Conservation (phyloP, 2,329 filamentous ascomycete species). For the Domatiomyces globalis region DNA sequence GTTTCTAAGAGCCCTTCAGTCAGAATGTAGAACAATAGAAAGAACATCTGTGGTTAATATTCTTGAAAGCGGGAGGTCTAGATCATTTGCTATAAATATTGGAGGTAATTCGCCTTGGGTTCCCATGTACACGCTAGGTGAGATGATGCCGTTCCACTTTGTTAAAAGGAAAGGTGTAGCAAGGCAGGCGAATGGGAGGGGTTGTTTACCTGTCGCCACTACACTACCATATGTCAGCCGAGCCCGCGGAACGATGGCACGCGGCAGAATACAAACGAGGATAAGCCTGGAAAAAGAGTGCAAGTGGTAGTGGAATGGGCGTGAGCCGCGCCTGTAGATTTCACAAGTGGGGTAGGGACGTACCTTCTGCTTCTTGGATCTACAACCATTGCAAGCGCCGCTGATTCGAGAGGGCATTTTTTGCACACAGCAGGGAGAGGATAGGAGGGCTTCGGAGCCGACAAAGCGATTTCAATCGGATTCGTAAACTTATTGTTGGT, state of each 20-base stretch:
- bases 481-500: neutral
- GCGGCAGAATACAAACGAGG: neutral
- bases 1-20: conserved; percentile 4
- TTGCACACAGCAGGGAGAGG: conserved; percentile 7
- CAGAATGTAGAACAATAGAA: neutral
- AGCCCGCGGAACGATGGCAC: neutral
- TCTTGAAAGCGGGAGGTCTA: neutral
- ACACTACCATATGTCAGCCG: conserved; percentile 21
- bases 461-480: neutral
- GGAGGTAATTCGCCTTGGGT: neutral
- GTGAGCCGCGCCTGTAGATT: neutral
- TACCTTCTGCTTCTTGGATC: conserved; percentile 31
- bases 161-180: neutral
- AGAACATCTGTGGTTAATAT: neutral
- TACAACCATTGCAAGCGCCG: conserved; percentile 29
- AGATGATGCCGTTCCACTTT: neutral
- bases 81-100: neutral
- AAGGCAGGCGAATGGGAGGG: neutral
- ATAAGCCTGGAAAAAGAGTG: neutral
- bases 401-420: conserved; percentile 26
- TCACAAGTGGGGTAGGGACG: neutral
- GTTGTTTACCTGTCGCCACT: conserved; percentile 25
- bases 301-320: no score
- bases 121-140: neutral
- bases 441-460: neutral